Evolutionary conservation across 1,284 basidiomycete genomes (phyloP).

Genomic region (Moesziomyces aphidis): DNA sequence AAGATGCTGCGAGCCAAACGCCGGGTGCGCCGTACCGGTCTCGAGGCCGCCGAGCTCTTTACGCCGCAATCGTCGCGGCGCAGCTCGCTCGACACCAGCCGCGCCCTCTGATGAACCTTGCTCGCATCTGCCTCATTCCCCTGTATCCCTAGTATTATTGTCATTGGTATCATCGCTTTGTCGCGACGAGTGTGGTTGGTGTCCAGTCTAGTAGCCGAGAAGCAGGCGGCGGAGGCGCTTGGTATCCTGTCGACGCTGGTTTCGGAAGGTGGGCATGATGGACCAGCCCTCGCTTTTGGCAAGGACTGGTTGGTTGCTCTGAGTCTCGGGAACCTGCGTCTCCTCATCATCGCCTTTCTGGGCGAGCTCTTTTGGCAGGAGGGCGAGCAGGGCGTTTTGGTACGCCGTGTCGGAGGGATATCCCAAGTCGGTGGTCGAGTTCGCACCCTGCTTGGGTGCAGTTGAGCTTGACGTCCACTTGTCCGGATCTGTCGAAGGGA

Average conservation of each 20-base stretch:
- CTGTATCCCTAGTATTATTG: neutral
- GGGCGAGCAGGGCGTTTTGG: slow-evolving; percentile 41
- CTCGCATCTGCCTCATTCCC: neutral
- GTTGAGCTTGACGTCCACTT: slow-evolving; percentile 34
- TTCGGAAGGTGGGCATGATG: slow-evolving; percentile 21
- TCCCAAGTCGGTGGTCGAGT: slow-evolving; percentile 28
- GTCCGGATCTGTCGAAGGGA: slow-evolving; percentile 31
- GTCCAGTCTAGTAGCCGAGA: slow-evolving; percentile 31
- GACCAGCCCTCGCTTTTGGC: slow-evolving; percentile 32
- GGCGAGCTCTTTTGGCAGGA: slow-evolving; percentile 15
- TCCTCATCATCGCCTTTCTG: slow-evolving; percentile 5
- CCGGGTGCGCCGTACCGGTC: slow-evolving; percentile 13
- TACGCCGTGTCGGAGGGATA: slow-evolving; percentile 51
- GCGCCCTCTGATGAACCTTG: neutral
- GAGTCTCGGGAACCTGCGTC: neutral
- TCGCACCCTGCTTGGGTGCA: neutral
- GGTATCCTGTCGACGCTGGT: slow-evolving; percentile 26
- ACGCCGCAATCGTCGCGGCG: slow-evolving; percentile 6
- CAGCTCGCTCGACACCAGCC: slow-evolving; percentile 10
- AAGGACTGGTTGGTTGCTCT: slow-evolving; percentile 2
- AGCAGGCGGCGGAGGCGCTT: slow-evolving; percentile 22
- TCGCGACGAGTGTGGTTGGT: too few species aligned
- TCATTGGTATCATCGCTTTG: neutral
- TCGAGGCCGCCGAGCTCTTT: slow-evolving; percentile 15
- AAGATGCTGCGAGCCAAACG: slow-evolving; percentile 38